Conservation (phyloP, 371 early-diverging fungal species). For the Haplosporangium sp. region DNA sequence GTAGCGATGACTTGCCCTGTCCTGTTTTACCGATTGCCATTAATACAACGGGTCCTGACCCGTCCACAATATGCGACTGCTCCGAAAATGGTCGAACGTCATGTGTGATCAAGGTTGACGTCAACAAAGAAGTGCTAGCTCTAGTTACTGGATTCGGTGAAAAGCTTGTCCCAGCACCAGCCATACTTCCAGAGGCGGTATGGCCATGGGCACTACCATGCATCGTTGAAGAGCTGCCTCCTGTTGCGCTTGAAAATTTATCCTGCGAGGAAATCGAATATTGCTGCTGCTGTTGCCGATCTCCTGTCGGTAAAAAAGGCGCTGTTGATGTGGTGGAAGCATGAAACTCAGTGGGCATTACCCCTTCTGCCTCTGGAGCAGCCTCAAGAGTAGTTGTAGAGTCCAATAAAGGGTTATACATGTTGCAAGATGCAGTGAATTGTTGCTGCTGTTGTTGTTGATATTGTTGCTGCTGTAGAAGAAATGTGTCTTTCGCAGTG, state of each 20-base stretch:
- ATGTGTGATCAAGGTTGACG: slow-evolving; percentile 36
- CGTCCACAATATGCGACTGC: slow-evolving; percentile 44
- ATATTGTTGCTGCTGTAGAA: slow-evolving; percentile 2
- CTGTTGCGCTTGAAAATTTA: background rate
- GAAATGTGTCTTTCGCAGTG: background rate
- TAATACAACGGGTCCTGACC: slow-evolving; percentile 45
- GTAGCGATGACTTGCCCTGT: slow-evolving; percentile 62
- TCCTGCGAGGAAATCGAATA: background rate
- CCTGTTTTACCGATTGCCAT: slow-evolving; percentile 56
- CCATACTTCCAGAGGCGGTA: background rate
- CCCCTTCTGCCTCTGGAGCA: slow-evolving; percentile 10
- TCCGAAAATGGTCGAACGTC: slow-evolving; percentile 30
- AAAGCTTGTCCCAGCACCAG: slow-evolving; percentile 25
- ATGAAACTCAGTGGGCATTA: background rate
- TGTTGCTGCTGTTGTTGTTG: background rate
- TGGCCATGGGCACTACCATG: background rate
- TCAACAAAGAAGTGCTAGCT: slow-evolving; percentile 28
- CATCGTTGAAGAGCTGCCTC: background rate
- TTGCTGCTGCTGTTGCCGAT: slow-evolving; percentile 10
- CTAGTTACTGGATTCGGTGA: slow-evolving; percentile 29
- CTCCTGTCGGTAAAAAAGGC: background rate
- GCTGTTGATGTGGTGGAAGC: background rate
- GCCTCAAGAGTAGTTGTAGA: slow-evolving; percentile 6
- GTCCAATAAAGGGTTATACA: slow-evolving; percentile 10
- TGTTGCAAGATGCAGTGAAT: background rate